A percentile compares a stretch with the other conserved stretches of the same genome.
These are phyloP conservation scores for Penicillium freii DNA, from an alignment of 2,329 filamentous ascomycete species.

Conservation along the genomic window DNA sequence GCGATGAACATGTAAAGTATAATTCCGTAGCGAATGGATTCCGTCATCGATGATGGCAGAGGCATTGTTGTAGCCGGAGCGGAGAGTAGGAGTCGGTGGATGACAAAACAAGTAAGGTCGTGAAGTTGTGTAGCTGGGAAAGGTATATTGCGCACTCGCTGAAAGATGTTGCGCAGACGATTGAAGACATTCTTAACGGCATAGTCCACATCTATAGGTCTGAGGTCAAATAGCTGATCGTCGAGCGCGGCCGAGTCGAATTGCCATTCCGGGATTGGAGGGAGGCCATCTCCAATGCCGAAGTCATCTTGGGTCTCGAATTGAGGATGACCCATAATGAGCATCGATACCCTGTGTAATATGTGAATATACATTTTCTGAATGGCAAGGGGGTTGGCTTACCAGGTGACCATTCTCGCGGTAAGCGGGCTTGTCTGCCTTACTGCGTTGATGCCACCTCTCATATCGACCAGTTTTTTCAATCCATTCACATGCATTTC, in stretches of 20 bases:
- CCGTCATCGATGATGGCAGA: constrained; percentile 30
- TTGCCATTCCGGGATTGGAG: constrained; percentile 52
- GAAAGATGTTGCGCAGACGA: constrained; percentile 49
- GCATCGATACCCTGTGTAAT: constrained; percentile 54
- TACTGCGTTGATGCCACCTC: constrained; percentile 53
- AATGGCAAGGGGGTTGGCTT: constrained; percentile 16
- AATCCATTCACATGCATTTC: constrained; percentile 53
- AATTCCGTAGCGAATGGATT: constrained; percentile 50
- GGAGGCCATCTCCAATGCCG: constrained; percentile 51
- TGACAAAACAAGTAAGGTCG: constrained; percentile 55
- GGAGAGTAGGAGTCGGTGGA: constrained; percentile 49
- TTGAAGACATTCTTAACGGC: constrained; percentile 40
- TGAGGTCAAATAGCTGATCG: constrained; percentile 14
- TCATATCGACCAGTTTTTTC: constrained; percentile 49
- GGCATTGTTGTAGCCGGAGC: neutral
- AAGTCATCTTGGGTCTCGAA: constrained; percentile 53
- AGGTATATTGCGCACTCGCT: constrained; percentile 26
- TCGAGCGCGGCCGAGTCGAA: constrained; percentile 22
- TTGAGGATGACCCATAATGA: constrained; percentile 54
- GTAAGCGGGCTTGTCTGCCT: constrained; percentile 53
- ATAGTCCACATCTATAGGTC: constrained; percentile 33
- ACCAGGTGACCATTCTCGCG: constrained; percentile 57
- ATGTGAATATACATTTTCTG: neutral
- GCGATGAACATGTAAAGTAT: constrained; percentile 54
- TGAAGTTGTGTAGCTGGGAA: constrained; percentile 49